Evolutionary conservation across 345 rosid species (phyloP).

Genomic region (Corchorus capsularis): DNA sequence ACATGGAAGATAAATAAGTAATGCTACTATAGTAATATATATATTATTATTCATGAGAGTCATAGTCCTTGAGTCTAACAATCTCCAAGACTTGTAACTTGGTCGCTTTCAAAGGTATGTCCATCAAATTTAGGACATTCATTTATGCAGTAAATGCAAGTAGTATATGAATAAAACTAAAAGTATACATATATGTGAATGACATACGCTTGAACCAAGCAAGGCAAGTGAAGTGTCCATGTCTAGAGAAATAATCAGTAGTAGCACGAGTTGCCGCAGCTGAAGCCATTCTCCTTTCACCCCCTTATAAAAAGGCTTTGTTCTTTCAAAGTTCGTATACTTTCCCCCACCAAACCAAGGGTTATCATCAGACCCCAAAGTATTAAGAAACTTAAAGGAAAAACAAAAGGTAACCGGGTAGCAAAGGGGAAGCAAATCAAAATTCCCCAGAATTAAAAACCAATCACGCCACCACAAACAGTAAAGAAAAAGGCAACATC

Average conservation of each 20-base stretch:
- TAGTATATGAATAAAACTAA: not conserved
- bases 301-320: not conserved
- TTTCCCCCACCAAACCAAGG: slow-evolving; percentile 1
- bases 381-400: not conserved
- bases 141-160: slow-evolving; percentile 20
- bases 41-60: not conserved
- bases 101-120: slow-evolving; percentile 17
- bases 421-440: slow-evolving; percentile 32
- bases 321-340: not conserved
- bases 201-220: not conserved
- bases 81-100: not conserved
- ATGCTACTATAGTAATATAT: too few species aligned
- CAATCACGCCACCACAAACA: slow-evolving; percentile 20
- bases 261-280: slow-evolving; percentile 20
- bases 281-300: slow-evolving; percentile 6
- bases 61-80: not conserved
- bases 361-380: slow-evolving; percentile 27
- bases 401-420: slow-evolving; percentile 18
- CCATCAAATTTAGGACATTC: not conserved
- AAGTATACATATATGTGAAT: slow-evolving; percentile 19
- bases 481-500: slow-evolving; percentile 9
- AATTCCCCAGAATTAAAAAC: slow-evolving; percentile 23
- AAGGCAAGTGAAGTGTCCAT: slow-evolving; percentile 5
- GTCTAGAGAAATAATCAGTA: not conserved
- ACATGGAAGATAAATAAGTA: not conserved